Evolutionary conservation across 2,329 filamentous ascomycete species (phyloP).

Genomic region (Xylariomycetidae sp.): DNA sequence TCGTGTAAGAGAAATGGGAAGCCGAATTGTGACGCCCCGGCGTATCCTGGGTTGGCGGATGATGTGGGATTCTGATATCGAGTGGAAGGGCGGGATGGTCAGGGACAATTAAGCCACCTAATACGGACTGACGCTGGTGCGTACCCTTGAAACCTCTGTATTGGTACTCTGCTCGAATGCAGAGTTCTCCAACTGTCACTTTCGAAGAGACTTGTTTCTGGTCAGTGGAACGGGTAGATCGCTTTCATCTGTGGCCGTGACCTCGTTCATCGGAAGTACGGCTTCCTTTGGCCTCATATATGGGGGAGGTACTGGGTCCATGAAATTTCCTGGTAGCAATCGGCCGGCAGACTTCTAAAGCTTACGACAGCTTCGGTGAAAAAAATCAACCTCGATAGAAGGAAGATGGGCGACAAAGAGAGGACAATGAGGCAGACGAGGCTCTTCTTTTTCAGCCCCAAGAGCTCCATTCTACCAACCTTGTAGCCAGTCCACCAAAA

Average conservation of each 20-base stretch:
- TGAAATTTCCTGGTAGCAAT: constrained; percentile 1
- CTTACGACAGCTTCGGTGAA: constrained; percentile 5
- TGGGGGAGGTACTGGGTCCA: too few species aligned
- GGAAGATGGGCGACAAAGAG: constrained; percentile 1
- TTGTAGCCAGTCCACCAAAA: constrained; percentile 4
- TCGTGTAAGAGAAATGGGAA: constrained; percentile 8
- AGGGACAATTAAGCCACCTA: too few species aligned
- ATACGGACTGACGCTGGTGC: too few species aligned
- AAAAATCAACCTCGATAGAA: constrained; percentile 1
- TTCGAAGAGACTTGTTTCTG: too few species aligned
- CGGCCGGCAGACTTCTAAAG: constrained; percentile 3
- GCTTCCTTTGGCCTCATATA: too few species aligned
- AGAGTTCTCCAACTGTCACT: too few species aligned
- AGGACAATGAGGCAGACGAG: constrained; percentile 3
- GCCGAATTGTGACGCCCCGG: constrained; percentile 8
- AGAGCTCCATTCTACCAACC: constrained; percentile 4
- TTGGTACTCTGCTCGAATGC: too few species aligned
- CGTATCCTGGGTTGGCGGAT: constrained; percentile 8
- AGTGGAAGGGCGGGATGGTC: too few species aligned
- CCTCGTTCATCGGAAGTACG: too few species aligned
- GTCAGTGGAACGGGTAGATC: too few species aligned
- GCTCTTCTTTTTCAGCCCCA: constrained; percentile 6
- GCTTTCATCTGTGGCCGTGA: too few species aligned
- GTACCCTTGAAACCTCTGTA: too few species aligned
- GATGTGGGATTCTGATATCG: constrained; percentile 11